phyloP scores from a whole-genome alignment of 768 basidiomycete genomes.

The Lyophyllum decastes region DNA sequence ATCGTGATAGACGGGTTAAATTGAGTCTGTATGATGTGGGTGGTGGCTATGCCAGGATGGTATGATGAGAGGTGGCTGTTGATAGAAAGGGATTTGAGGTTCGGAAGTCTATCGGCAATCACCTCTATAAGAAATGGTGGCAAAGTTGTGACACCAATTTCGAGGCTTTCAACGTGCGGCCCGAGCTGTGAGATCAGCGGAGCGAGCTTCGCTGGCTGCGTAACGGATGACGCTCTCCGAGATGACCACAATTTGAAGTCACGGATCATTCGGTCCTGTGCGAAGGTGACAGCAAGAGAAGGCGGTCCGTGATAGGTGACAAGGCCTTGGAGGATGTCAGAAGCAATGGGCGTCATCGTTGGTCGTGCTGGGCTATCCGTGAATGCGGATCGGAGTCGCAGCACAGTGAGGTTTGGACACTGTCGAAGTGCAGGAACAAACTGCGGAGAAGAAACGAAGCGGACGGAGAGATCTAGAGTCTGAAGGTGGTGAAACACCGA shows the following conservation, averaged over 20 bases:
- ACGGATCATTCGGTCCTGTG: conserved; percentile 12
- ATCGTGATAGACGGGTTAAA: conserved; percentile 2
- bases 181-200: conserved; percentile 17
- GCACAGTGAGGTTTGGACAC: conserved; percentile 15
- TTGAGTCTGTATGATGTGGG: neutral
- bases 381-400: conserved; percentile 18
- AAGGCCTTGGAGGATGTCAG: conserved; percentile 14
- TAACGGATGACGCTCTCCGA: conserved; percentile 15
- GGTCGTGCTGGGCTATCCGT: neutral
- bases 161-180: conserved; percentile 4
- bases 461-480: conserved; percentile 17
- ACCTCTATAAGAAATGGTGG: conserved; percentile 14
- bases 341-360: conserved; percentile 9
- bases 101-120: conserved; percentile 14
- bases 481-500: conserved; percentile 10
- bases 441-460: conserved; percentile 11
- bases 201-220: conserved; percentile 7
- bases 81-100: conserved; percentile 16
- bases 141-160: conserved; percentile 19
- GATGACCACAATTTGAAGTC: conserved; percentile 22
- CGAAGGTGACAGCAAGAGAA: conserved; percentile 11
- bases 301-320: conserved; percentile 20
- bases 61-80: conserved; percentile 22
- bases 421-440: conserved; percentile 17
- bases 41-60: conserved; percentile 17